Evolutionary conservation across 768 basidiomycete genomes (phyloP).

Genomic region (Lentinula edodes): DNA sequence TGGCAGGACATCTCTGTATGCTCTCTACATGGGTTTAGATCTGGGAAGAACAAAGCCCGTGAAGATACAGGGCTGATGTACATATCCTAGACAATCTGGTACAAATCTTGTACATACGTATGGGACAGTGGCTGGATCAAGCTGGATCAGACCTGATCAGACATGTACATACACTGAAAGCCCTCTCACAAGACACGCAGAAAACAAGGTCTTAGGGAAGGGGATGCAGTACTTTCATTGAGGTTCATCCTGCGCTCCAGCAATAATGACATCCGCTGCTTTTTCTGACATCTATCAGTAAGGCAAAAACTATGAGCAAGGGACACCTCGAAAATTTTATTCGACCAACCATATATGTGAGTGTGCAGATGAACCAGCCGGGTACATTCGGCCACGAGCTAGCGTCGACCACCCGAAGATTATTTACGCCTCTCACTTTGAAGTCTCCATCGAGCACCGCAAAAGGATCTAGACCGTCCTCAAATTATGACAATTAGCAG

Average conservation of each 20-base stretch:
- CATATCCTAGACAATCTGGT: neutral
- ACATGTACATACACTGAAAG: no score
- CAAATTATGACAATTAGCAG: neutral
- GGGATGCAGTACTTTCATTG: neutral
- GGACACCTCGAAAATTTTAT: neutral
- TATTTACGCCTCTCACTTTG: constrained; percentile 22
- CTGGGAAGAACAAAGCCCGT: neutral
- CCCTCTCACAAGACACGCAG: neutral
- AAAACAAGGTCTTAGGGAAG: neutral
- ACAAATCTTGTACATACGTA: neutral
- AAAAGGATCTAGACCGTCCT: constrained; percentile 15
- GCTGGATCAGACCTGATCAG: neutral
- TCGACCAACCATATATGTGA: constrained; percentile 23
- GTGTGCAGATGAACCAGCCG: constrained; percentile 25
- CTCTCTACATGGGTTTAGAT: neutral
- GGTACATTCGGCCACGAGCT: constrained; percentile 25
- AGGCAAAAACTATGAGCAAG: neutral
- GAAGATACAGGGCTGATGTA: neutral
- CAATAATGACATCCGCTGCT: constrained; percentile 22
- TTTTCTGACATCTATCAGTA: constrained; percentile 22
- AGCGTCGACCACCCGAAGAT: constrained; percentile 24
- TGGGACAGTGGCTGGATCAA: neutral
- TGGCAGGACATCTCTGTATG: neutral
- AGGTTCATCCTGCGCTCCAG: constrained; percentile 6
- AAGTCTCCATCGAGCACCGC: constrained; percentile 26